Base-by-base conservation (phyloP, 2,329 filamentous ascomycete species). In the Onygenales sp. region DNA sequence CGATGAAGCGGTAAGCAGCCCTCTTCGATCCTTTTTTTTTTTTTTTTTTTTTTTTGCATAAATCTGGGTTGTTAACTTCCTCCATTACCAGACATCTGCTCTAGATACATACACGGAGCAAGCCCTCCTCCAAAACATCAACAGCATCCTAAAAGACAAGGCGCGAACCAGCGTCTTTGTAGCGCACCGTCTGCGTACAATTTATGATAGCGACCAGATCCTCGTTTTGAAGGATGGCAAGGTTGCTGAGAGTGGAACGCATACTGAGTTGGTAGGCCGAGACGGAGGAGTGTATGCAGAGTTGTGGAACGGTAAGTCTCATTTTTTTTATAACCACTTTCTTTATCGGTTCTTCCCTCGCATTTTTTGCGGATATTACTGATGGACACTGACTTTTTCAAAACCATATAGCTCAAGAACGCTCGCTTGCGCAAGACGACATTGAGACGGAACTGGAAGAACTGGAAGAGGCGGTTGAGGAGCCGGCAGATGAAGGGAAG, bases 91-190 rank as follows among this genome's bases (percentile, higher is more conserved):
- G 62, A 96, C 91, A 0, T 92, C 87, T 47, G 91, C 92, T 1
- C 76, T 96, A 36, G 91, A 96, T 66, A 95, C 92, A 0, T 88
- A 95, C 64, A 96, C 92, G 0, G 92, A 96, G 72, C 88, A 94
- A 70, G 86, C 87, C 1, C 77, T 97, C 49, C 84, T 97, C 75
- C 79, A 85, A 56, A 95, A 96, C 66, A 96, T 97, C 68, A 95
- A 95, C 69, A 85, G 85, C 60, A 93, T 97, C 51, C 75, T 97
- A 52, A 86, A 86, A 61, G 91, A 95, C 64, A 95, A 95, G 74
- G 77, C 77, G 2, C 81, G 91, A 54, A 97, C 93, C 0, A 96
- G 90, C 60, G 88, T 98, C 1, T 97, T 97, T 66, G 87, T 98
- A 5, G 93, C 93, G 6, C 93, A 97, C 69, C 81, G 93, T 14